Evolutionary conservation across 2,329 filamentous ascomycete species (phyloP).

Genomic region (Colletotrichum spinosum): DNA sequence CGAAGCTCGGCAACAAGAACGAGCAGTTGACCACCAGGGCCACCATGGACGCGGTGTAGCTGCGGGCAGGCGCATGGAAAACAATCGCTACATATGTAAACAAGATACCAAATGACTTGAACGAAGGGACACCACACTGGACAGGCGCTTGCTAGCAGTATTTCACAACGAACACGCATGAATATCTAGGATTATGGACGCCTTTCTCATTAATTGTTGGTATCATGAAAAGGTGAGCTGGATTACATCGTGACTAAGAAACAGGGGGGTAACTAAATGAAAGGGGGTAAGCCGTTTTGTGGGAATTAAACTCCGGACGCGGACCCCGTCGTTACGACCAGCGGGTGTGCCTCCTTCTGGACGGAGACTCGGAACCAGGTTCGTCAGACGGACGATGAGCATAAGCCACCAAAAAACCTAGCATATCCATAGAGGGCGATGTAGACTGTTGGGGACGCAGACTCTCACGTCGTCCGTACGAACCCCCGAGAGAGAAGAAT

Average conservation of each 20-base stretch:
- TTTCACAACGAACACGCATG: conserved; percentile 28
- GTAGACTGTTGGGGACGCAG: conserved; percentile 13
- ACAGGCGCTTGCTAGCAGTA: conserved; percentile 13
- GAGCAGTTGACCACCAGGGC: conserved; percentile 87
- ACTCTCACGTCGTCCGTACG: neutral
- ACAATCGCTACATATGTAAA: conserved; percentile 30
- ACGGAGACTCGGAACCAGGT: neutral
- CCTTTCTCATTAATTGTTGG: conserved; percentile 54
- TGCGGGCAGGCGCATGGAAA: conserved; percentile 4
- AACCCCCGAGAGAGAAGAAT: conserved; percentile 26
- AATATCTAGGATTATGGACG: conserved; percentile 33
- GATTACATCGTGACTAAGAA: conserved; percentile 56
- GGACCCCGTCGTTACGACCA: conserved; percentile 16
- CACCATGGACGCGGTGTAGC: conserved; percentile 78
- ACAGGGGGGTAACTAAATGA: conserved; percentile 39
- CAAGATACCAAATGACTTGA: conserved; percentile 28
- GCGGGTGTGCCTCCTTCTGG: conserved; percentile 1
- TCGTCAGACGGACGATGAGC: conserved; percentile 8
- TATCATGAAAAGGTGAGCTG: conserved; percentile 60
- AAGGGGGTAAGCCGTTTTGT: conserved; percentile 36
- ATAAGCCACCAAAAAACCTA: conserved; percentile 12
- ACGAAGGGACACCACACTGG: neutral
- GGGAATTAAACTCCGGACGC: conserved; percentile 34
- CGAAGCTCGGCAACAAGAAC: conserved; percentile 96
- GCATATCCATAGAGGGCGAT: conserved; percentile 28